phyloP scores from a whole-genome alignment of 352 stramenopile species.

The Aphanomyces stellatus region DNA sequence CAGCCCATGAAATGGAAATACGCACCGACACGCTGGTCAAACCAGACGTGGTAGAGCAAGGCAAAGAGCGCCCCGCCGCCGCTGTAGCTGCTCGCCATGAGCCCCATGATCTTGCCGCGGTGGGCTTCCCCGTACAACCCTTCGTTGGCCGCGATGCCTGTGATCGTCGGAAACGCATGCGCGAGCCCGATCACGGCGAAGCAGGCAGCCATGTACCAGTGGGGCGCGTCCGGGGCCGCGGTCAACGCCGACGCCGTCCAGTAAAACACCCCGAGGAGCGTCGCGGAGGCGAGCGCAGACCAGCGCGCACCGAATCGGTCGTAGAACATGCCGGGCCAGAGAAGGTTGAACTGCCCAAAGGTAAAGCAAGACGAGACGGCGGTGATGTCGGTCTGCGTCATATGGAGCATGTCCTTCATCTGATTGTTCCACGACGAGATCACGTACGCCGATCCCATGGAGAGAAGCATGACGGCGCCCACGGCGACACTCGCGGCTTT shows the following conservation, averaged over 20 bases:
- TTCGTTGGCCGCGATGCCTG: constrained; percentile 61
- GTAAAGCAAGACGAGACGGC: constrained; percentile 69
- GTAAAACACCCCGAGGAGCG: constrained; percentile 40
- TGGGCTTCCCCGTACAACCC: constrained; percentile 53
- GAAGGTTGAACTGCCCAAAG: constrained; percentile 71
- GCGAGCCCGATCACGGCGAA: constrained; percentile 53
- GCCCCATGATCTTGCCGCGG: constrained; percentile 62
- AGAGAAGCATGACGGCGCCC: constrained; percentile 47
- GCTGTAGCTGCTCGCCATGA: constrained; percentile 58
- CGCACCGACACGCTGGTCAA: constrained; percentile 35
- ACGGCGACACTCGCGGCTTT: constrained; percentile 31
- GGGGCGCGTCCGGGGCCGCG: constrained; percentile 31
- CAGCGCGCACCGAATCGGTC: constrained; percentile 53
- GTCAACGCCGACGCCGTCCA: constrained; percentile 32
- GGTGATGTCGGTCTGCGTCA: constrained; percentile 65
- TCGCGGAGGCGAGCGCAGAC: constrained; percentile 36
- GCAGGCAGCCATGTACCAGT: constrained; percentile 38
- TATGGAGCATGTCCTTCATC: constrained; percentile 41
- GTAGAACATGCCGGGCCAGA: constrained; percentile 53
- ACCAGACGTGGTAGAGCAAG: constrained; percentile 49
- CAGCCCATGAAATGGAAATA: constrained; percentile 67
- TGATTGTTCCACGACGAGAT: constrained; percentile 75
- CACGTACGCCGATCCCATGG: constrained; percentile 60
- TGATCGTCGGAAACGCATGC: constrained; percentile 62
- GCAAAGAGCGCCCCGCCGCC: constrained; percentile 61